phyloP scores from a whole-genome alignment of 2,329 filamentous ascomycete genomes.

The Verticillium dahliae region DNA sequence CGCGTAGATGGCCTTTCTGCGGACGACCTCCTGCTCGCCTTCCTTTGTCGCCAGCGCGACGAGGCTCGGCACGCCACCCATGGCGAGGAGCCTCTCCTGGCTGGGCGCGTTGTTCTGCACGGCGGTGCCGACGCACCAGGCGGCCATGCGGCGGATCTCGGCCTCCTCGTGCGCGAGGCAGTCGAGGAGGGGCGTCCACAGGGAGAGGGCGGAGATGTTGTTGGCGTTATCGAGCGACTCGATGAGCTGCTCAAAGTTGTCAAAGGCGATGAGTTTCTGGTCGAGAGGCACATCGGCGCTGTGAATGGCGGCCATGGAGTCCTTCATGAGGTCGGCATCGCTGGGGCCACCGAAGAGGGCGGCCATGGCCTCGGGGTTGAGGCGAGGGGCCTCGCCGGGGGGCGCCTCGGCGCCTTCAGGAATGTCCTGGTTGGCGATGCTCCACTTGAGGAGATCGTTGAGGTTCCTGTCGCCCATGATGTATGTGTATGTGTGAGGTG shows the following conservation, averaged over 20 bases:
- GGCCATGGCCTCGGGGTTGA: slow-evolving; percentile 65
- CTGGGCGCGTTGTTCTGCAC: slow-evolving; percentile 91
- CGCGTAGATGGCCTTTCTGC: slow-evolving; percentile 85
- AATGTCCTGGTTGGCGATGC: slow-evolving; percentile 42
- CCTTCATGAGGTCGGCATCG: slow-evolving; percentile 87
- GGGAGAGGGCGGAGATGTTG: slow-evolving; percentile 69
- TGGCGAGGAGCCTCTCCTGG: slow-evolving; percentile 62
- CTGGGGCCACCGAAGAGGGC: slow-evolving; percentile 76
- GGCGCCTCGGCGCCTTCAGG: slow-evolving; percentile 20
- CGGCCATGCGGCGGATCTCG: slow-evolving; percentile 76
- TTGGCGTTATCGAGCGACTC: slow-evolving; percentile 96
- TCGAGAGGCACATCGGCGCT: slow-evolving; percentile 61
- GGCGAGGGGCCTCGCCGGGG: slow-evolving; percentile 25
- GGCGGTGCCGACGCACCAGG: slow-evolving; percentile 91
- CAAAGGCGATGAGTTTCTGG: slow-evolving; percentile 76
- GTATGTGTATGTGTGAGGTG: slow-evolving; percentile 1
- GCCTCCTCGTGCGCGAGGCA: slow-evolving; percentile 62
- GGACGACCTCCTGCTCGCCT: slow-evolving; percentile 55
- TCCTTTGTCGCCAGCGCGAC: slow-evolving; percentile 56
- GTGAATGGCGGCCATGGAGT: slow-evolving; percentile 70
- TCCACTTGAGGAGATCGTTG: slow-evolving; percentile 77
- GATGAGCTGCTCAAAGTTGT: slow-evolving; percentile 91
- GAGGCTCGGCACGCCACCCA: slow-evolving; percentile 64
- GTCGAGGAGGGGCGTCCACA: slow-evolving; percentile 76
- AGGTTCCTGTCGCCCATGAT: slow-evolving; percentile 49